Base-by-base conservation (phyloP, 495 filamentous ascomycete species). In the Aspergillus kassunensis region DNA sequence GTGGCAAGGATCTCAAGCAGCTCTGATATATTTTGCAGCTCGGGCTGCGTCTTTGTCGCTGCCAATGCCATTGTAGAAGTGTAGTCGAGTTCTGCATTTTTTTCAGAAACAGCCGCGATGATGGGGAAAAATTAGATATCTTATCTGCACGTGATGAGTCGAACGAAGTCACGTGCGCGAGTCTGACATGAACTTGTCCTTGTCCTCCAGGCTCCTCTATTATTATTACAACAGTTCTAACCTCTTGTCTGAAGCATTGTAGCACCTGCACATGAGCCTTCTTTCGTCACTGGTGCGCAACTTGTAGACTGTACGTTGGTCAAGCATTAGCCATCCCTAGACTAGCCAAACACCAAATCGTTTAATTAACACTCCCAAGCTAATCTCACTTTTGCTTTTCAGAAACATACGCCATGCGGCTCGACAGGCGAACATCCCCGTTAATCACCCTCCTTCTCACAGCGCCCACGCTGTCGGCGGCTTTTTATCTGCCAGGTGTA, bases 401-500 rank as follows among this genome's bases (percentile, higher is more conserved):
- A 44, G 46, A 46, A 40, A 61, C 62, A 45, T 49, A 36, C 68
- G 71, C 55, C 31, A 76, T 76, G 73, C 63, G 69, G 57, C 67
- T 68, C 55, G 60, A 56, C 59, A 64, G 65, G 45, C 69, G 60
- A 53, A 36, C 59, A 3, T 54, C 60, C 20, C 50, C 69, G 24
- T 31, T 75, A 18, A 55, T 61, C 2, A 58, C 59, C 29, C 57
- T 63, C 35, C 45, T 76, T 9, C 56, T 72, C 12, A 49, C 64
- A 19, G 56, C 69, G 8, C 68, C 75, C 30, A 65, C 72, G 4
- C 68, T 88, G 27, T 77, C 86, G 16, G 71, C 84, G 5, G 88
- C 89, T 45, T 97, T 97, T 76, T 97, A 97, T 72, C 86, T 98
- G 31, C 93, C 93, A 13, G 93, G 93, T 53, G 90, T 97, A 61